phyloP scores from a whole-genome alignment of 2,329 filamentous ascomycete genomes.

The Cladosporium sp. region DNA sequence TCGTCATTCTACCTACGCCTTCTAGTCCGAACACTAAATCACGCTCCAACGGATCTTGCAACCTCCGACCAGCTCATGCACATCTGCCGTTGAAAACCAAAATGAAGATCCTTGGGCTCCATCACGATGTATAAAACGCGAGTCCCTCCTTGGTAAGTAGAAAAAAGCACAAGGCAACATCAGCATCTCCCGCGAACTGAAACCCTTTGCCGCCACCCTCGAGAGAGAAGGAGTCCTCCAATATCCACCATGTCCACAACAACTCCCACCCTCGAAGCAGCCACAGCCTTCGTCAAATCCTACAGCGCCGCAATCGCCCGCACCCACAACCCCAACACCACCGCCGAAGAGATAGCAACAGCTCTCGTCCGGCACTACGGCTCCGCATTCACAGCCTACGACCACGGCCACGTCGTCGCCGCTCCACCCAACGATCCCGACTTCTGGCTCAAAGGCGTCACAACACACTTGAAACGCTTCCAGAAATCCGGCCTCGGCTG shows the following conservation, averaged over 20 bases:
- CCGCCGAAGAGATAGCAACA: slow-evolving; percentile 32
- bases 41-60: neutral
- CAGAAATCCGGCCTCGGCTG: slow-evolving; percentile 7
- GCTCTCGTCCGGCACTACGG: slow-evolving; percentile 22
- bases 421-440: neutral
- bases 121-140: neutral
- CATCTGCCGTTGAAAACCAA: neutral
- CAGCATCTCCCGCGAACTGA: neutral
- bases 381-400: slow-evolving; percentile 10
- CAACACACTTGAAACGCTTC: slow-evolving; percentile 19
- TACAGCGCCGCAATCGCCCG: slow-evolving; percentile 12
- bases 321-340: neutral
- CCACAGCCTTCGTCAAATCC: slow-evolving; percentile 11
- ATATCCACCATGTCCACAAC: neutral
- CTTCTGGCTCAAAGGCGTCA: slow-evolving; percentile 16
- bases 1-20: neutral
- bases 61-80: neutral
- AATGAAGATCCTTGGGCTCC: neutral
- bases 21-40: neutral
- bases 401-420: slow-evolving; percentile 5
- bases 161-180: neutral
- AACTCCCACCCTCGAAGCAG: neutral
- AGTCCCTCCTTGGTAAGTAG: no score
- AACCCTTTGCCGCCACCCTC: neutral
- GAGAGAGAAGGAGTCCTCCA: neutral